Base-by-base conservation (phyloP, 1,284 basidiomycete genomes). In the Pseudozyma hubeiensis region DNA sequence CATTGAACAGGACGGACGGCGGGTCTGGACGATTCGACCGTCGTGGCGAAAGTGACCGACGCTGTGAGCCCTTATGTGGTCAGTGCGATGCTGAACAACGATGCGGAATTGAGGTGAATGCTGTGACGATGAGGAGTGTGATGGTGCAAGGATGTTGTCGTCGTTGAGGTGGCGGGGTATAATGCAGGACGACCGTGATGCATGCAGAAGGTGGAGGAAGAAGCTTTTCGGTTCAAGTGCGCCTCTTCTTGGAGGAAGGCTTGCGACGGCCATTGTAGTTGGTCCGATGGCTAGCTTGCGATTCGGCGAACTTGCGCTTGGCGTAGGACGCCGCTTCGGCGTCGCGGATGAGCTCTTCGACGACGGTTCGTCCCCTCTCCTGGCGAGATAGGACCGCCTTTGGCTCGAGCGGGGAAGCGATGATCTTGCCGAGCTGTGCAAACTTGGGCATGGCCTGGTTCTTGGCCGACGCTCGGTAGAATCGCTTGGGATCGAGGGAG, bases 401-500 rank as follows among this genome's bases (percentile, higher is more conserved):
- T 45, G 88, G 90, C 61, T 90, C 92, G 81, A 94, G 91, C 33
- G 91, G 92, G 1, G 92, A 89, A 6, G 92, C 88, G 44, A 97
- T 84, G 78, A 98, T 90, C 44, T 91, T 94, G 35, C 96, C 96
- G 81, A 97, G 91, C 93, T 95, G 84, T 91, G 94, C 29, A 95
- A 86, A 67, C 91, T 86, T 70, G 67, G 84, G 81, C 85, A 85
- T 59, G 71, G 90, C 85, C 45, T 70, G 64, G 91, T 93, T 85
- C 91, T 90, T 44, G 92, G 93, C 80, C 90, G 92, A 43, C 80
- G 92, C 89, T 87, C 80, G 94, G 87, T 97, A 95, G 87, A 98
- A 98, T 35, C 94, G 88, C 85, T 98, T 99, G 7, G 96, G 95
- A 82, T 99, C 96, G 37, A 99, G 88, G 60, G 94, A 91, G 83